A percentile compares a stretch with the other conserved stretches of the same genome.
phyloP scores from a whole-genome alignment of 2,329 filamentous ascomycete species.

The Ophiocordyceps camponoti-leonardi region DNA sequence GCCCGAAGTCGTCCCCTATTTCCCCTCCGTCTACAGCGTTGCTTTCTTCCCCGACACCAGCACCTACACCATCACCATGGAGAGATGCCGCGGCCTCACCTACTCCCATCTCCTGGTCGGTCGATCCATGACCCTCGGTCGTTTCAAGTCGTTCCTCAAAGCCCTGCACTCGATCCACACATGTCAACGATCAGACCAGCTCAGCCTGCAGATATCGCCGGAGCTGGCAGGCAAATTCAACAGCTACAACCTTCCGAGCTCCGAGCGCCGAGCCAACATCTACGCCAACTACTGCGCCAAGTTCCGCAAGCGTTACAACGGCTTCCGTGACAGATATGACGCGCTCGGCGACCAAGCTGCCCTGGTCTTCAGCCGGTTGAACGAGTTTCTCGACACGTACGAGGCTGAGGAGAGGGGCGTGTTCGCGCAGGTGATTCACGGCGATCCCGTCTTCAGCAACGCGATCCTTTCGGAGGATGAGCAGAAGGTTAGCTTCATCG shows the following conservation, averaged over 20 bases:
- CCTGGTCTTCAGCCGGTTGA: slow-evolving; percentile 9
- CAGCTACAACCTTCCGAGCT: neutral
- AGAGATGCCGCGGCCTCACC: slow-evolving; percentile 10
- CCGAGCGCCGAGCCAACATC: neutral
- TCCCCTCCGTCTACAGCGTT: slow-evolving; percentile 9
- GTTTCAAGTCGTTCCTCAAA: slow-evolving; percentile 8
- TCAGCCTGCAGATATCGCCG: neutral
- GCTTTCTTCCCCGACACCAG: slow-evolving; percentile 10
- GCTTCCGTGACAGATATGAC: slow-evolving; percentile 8
- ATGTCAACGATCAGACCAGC: neutral
- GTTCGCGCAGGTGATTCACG: slow-evolving; percentile 10
- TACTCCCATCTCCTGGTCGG: slow-evolving; percentile 13
- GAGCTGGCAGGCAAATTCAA: neutral
- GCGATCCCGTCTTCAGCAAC: slow-evolving; percentile 14
- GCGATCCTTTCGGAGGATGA: slow-evolving; percentile 11
- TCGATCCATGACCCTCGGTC: slow-evolving; percentile 12
- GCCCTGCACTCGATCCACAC: slow-evolving; percentile 7
- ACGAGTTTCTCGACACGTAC: slow-evolving; percentile 12
- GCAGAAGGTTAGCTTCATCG: slow-evolving; percentile 11
- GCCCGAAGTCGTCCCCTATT: slow-evolving; percentile 5
- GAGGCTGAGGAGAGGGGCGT: slow-evolving; percentile 12
- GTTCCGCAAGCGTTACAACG: slow-evolving; percentile 8
- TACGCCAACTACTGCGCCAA: slow-evolving; percentile 6
- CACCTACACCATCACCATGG: slow-evolving; percentile 12
- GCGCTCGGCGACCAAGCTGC: slow-evolving; percentile 8